Evolutionary conservation across 177 flowering plant species (phyloP).

Genomic region (Telopea speciosissima): DNA sequence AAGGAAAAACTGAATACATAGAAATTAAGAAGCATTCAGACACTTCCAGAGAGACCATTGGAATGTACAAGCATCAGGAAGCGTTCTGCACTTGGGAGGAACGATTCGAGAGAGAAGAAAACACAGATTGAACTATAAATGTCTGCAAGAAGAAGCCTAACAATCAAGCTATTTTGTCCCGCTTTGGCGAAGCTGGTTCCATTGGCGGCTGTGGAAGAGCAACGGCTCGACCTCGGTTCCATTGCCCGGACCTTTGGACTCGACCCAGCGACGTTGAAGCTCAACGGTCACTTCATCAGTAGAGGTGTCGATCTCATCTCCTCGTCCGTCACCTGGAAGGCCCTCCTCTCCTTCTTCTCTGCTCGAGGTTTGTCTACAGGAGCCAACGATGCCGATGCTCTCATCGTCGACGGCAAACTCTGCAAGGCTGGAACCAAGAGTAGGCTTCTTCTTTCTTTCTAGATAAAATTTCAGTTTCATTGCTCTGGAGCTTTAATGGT

Average conservation of each 20-base stretch:
- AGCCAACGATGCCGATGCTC: slow-evolving; percentile 18
- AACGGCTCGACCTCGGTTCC: slow-evolving; percentile 47
- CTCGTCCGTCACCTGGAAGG: slow-evolving; percentile 54
- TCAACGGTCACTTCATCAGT: slow-evolving; percentile 55
- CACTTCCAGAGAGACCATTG: background rate
- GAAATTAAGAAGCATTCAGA: slow-evolving; percentile 1
- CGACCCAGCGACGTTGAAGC: slow-evolving; percentile 43
- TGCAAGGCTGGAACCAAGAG: slow-evolving; percentile 39
- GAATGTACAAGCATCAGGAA: background rate
- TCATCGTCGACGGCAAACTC: slow-evolving; percentile 50
- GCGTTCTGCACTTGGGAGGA: no score
- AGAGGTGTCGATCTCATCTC: slow-evolving; percentile 47
- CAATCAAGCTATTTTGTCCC: slow-evolving; percentile 22
- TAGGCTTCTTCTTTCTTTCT: slow-evolving; percentile 15
- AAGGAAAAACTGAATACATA: no score
- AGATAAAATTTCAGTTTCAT: no score
- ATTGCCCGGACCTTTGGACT: slow-evolving; percentile 47
- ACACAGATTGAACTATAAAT: background rate
- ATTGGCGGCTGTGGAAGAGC: slow-evolving; percentile 28
- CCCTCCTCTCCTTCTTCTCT: slow-evolving; percentile 49
- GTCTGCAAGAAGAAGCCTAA: slow-evolving; percentile 12
- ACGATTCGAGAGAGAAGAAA: background rate
- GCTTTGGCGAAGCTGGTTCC: slow-evolving; percentile 31
- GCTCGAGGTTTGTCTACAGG: slow-evolving; percentile 47
- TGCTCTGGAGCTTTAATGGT: background rate